These are phyloP conservation scores for Psilocybe mexicana DNA, from an alignment of 1,284 basidiomycete species.

Conservation along the genomic window DNA sequence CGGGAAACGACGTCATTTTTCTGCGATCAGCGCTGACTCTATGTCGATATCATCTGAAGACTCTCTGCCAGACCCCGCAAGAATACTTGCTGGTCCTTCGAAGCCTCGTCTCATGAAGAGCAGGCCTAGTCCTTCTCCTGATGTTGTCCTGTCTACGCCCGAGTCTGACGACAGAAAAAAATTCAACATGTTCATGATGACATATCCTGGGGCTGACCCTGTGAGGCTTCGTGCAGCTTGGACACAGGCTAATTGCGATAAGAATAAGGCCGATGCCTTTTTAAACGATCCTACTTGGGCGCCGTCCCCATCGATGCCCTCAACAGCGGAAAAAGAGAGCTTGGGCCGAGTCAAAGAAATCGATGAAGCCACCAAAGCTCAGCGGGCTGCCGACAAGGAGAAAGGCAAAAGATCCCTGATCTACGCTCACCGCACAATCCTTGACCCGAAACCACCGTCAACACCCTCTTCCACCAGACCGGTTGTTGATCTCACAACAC, in stretches of 20 bases:
- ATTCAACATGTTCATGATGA: slow-evolving; percentile 61
- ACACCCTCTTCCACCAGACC: slow-evolving; percentile 48
- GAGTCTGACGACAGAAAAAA: slow-evolving; percentile 36
- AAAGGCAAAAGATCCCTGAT: slow-evolving; percentile 78
- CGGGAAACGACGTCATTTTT: slow-evolving; percentile 48
- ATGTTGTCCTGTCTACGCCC: slow-evolving; percentile 26
- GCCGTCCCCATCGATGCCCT: slow-evolving; percentile 28
- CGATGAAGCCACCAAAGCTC: slow-evolving; percentile 66
- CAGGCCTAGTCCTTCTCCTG: slow-evolving; percentile 35
- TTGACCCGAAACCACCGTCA: slow-evolving; percentile 43
- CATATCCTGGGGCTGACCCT: slow-evolving; percentile 51
- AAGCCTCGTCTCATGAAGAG: slow-evolving; percentile 57
- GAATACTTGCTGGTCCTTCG: slow-evolving; percentile 42
- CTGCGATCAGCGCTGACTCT: slow-evolving; percentile 35
- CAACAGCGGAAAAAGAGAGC: slow-evolving; percentile 35
- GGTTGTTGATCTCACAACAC: slow-evolving; percentile 31
- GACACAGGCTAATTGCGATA: slow-evolving; percentile 58
- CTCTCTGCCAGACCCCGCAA: slow-evolving; percentile 49
- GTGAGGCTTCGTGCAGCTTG: slow-evolving; percentile 61
- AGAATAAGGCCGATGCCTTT: slow-evolving; percentile 55
- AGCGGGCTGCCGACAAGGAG: slow-evolving; percentile 61
- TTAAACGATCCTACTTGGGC: slow-evolving; percentile 60
- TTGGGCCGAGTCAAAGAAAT: slow-evolving; percentile 66
- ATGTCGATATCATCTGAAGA: slow-evolving; percentile 64
- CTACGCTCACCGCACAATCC: slow-evolving; percentile 61